Conservation (phyloP, 176 grass and related monocot species). For the Oropetium thomaeum region DNA sequence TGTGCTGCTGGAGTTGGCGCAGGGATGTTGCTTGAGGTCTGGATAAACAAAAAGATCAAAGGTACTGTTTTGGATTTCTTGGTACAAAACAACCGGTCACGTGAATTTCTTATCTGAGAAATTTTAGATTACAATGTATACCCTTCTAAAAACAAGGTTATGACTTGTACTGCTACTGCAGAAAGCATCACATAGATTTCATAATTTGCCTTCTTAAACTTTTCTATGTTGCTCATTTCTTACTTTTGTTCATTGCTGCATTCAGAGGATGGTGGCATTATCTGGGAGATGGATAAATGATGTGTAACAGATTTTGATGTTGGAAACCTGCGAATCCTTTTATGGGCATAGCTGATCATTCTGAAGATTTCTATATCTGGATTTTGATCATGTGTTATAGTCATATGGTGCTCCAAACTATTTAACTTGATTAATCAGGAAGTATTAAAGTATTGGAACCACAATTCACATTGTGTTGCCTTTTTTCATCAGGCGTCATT, state of each 20-base stretch:
- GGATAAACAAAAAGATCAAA: slow-evolving; percentile 91
- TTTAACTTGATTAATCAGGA: not conserved
- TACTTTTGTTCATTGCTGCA: slow-evolving; percentile 34
- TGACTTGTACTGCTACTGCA: not conserved
- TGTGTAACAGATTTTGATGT: not conserved
- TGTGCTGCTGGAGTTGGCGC: slow-evolving; percentile 73
- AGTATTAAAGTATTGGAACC: not conserved
- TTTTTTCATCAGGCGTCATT: not conserved
- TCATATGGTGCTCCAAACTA: not conserved
- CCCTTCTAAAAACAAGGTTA: not conserved
- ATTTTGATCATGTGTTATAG: not conserved
- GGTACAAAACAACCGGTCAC: not conserved
- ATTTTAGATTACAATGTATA: not conserved
- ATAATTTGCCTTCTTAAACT: slow-evolving; percentile 8
- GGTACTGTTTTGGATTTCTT: slow-evolving; percentile 40
- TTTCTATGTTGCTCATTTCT: slow-evolving; percentile 19
- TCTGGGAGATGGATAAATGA: slow-evolving; percentile 77
- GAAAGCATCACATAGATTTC: not conserved
- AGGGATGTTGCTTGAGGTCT: slow-evolving; percentile 82
- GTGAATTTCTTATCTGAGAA: not conserved
- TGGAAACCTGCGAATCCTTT: not conserved
- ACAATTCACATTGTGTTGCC: not conserved
- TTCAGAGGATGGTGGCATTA: slow-evolving; percentile 76
- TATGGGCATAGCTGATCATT: not conserved
- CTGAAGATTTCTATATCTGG: not conserved